Evolutionary conservation across 2,329 filamentous ascomycete species (phyloP).

Genomic region (Fusarium torulosum): DNA sequence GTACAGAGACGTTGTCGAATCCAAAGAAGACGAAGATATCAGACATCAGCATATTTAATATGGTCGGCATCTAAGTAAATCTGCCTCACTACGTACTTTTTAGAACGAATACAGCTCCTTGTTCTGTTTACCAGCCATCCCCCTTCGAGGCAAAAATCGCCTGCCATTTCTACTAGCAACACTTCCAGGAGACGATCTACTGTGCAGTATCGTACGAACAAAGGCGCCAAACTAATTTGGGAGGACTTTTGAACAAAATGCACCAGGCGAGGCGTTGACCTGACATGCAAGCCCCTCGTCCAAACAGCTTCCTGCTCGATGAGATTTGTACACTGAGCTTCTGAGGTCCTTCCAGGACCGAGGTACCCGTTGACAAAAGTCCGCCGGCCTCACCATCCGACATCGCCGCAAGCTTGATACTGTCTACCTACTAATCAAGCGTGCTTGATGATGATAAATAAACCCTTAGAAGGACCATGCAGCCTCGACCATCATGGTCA

Average conservation of each 20-base stretch:
- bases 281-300: constrained; percentile 41
- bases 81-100: background rate
- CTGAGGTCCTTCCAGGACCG: constrained; percentile 31
- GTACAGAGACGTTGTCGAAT: background rate
- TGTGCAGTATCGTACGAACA: constrained; percentile 23
- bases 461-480: constrained; percentile 27
- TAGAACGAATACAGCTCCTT: constrained; percentile 8
- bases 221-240: constrained; percentile 25
- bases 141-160: constrained; percentile 14
- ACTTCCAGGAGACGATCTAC: constrained; percentile 29
- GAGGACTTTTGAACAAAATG: constrained; percentile 30
- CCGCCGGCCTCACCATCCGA: constrained; percentile 45
- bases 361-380: constrained; percentile 36
- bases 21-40: constrained; percentile 13
- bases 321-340: constrained; percentile 32
- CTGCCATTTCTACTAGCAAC: constrained; percentile 14
- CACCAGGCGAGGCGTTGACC: constrained; percentile 30
- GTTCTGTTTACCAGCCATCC: constrained; percentile 25
- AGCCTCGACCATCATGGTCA: constrained; percentile 26
- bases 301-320: constrained; percentile 34
- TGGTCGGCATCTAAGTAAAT: background rate
- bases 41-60: constrained; percentile 2
- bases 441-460: constrained; percentile 25
- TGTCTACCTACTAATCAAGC: constrained; percentile 21
- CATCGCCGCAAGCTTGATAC: constrained; percentile 36